phyloP scores from a whole-genome alignment of 371 early-diverging fungal species.

The Dinochytrium kinnereticum region DNA sequence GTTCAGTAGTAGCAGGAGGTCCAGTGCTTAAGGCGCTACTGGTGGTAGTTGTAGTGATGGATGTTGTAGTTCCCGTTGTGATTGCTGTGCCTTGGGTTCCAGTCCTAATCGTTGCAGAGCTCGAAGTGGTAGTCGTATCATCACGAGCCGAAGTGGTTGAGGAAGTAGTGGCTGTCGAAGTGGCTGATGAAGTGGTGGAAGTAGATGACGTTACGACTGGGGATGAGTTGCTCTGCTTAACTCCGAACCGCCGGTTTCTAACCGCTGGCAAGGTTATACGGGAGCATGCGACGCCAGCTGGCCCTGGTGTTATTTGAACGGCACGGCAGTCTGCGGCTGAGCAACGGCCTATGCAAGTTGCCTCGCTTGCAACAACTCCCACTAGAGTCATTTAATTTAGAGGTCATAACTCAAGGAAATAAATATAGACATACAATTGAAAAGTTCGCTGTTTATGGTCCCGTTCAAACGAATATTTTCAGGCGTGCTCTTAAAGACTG shows the following conservation, averaged over 20 bases:
- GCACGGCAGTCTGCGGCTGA: not conserved
- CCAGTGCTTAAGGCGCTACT: not conserved
- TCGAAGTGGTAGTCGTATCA: not conserved
- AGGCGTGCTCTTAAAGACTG: too few species aligned
- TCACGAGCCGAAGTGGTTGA: not conserved
- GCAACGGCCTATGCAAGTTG: not conserved
- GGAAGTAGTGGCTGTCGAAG: not conserved
- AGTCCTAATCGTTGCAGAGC: not conserved
- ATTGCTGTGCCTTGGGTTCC: not conserved
- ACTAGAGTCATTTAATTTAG: not conserved
- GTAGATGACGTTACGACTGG: not conserved
- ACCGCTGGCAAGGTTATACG: not conserved
- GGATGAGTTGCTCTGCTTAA: not conserved
- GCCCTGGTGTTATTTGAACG: too few species aligned
- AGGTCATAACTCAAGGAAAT: not conserved
- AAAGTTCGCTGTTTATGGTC: not conserved
- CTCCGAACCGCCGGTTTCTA: not conserved
- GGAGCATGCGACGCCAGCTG: not conserved
- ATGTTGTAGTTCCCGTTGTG: not conserved
- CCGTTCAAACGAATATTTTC: too few species aligned
- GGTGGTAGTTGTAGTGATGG: constrained; percentile 5
- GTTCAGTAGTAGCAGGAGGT: not conserved
- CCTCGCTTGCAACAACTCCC: not conserved
- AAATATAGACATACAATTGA: not conserved
- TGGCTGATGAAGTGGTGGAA: too few species aligned